Base-by-base conservation (phyloP, 257 asterid genomes). In the Penstemon davidsonii region DNA sequence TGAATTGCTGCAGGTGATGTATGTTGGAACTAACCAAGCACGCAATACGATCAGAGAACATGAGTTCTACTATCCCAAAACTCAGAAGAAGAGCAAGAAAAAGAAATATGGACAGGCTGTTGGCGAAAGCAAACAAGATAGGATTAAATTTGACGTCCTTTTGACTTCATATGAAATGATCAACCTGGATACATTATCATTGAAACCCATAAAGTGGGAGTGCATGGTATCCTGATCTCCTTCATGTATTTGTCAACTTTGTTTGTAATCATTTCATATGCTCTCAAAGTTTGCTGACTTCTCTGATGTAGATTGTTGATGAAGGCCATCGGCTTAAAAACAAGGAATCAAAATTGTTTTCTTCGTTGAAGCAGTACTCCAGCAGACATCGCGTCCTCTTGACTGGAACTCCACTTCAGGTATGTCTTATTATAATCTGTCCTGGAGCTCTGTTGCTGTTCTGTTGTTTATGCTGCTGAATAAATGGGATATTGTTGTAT, bases 401-500 rank as follows among this genome's bases (percentile, higher is more conserved):
- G 80, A 94, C 99, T 70, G 99, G 99, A 73, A 91, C 97, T 60
- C 99, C 99, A 47, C 99, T 94, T 70, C 99, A 94, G 96, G 99
- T 88, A 62, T 81, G 79, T 71, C 8, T 45, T 55, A 33, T 67
- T 59, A 57, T 46, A 50, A 50, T 60, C 9, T 18, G 58, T 25
- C 38, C 68, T 12, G 49, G 75, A 45, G 60, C 68, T 69, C 68
- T 64, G 63, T 37, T 61, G 42, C 15, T 40, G 57, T 72, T 53
- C 38, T 38, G 10, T 44, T 67, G 49, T 66, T 59, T 56, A 13
- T 65, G 69, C 66, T 25, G 55, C 64, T 53, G 11, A 43, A 37
- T 25, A 25, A 25, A 25, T 54, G 40, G 60, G 42, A 38, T 77
- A 4, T 25, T 65, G 13, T 43, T 67, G 42, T 8, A 44, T 54